Evolutionary conservation across 2,329 filamentous ascomycete genomes (phyloP), one percentile per base, ranked within the genome.

Genomic region (Eutypa lata): DNA sequence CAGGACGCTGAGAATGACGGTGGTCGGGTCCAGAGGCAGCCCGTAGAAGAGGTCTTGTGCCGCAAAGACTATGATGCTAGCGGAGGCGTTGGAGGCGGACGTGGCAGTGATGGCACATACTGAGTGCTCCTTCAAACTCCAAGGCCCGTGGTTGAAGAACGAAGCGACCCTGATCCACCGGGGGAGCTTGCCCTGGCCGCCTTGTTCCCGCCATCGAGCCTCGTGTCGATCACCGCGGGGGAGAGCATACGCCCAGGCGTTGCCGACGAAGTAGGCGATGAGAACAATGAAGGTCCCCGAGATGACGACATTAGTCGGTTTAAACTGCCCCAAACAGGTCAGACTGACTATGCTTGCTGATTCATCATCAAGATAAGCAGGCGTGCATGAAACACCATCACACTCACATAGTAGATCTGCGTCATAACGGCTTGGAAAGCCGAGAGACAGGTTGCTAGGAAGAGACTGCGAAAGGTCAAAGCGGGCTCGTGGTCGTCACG

Each of bases 271-370:
- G 65, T 82, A 82, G 13, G 77, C 76, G 45, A 83, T 80, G 40
- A 83, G 73, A 5, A 81, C 79, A 49, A 82, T 80, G 51, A 82
- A 83, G 0, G 78, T 82, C 37, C 79, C 78, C 16, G 72, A 71
- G 18, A 82, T 77, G 3, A 69, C 71, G 35, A 78, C 62, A 1
- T 37, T 2, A 1, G 79, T 82, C 0, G 78, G 79, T 71, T 82
- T 81, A 64, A 79, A 82, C 76, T 81, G 42, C 8, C 26, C 26
- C 37, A 19, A 6, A 11, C 24, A 11, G 10, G 16, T 60, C 43
- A 57, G 56, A 37, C 18, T 49, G 24, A 44, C 28, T 40, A n/a
- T 16, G 26, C 33, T 13, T 52, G 18, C 48, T 31, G 3, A 11
- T 10, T 24, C 6, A 10, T 35, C 22, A 38, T 13, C 16, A 35